Evolutionary conservation across 352 stramenopile species (phyloP).

Genomic region (Pythium guiyangense): DNA sequence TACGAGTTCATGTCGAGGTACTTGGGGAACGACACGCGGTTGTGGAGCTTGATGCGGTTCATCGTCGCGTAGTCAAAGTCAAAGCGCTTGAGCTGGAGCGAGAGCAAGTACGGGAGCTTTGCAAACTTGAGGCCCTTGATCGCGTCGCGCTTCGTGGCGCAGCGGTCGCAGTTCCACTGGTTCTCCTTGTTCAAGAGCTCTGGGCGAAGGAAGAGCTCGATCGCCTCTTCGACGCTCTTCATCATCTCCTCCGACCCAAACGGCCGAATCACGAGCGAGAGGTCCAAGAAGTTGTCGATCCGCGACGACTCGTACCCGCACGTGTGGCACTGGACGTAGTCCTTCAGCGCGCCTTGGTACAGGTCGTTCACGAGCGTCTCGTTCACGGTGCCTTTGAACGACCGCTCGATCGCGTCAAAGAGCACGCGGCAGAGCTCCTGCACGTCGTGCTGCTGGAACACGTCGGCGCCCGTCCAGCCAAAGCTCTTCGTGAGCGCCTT

Average conservation of each 20-base stretch:
- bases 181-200: constrained; percentile 89
- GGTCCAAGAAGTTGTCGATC: constrained; percentile 85
- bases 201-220: constrained; percentile 84
- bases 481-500: constrained; percentile 91
- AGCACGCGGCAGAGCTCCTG: constrained; percentile 90
- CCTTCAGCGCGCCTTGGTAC: constrained; percentile 81
- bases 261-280: constrained; percentile 86
- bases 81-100: constrained; percentile 89
- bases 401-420: constrained; percentile 88
- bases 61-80: constrained; percentile 91
- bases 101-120: constrained; percentile 87
- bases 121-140: constrained; percentile 90
- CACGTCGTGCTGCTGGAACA: constrained; percentile 91
- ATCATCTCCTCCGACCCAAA: constrained; percentile 86
- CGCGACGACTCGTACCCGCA: constrained; percentile 84
- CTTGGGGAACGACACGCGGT: constrained; percentile 85
- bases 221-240: constrained; percentile 80
- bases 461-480: constrained; percentile 85
- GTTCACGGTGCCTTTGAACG: constrained; percentile 82
- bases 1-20: constrained; percentile 90
- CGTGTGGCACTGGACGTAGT: constrained; percentile 85
- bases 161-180: constrained; percentile 86
- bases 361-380: constrained; percentile 87
- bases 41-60: constrained; percentile 85
- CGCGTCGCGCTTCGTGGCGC: constrained; percentile 79